These are phyloP conservation scores for Phytophthora pinifolia DNA, from an alignment of 352 stramenopile genomes.

Conservation along the genomic window DNA sequence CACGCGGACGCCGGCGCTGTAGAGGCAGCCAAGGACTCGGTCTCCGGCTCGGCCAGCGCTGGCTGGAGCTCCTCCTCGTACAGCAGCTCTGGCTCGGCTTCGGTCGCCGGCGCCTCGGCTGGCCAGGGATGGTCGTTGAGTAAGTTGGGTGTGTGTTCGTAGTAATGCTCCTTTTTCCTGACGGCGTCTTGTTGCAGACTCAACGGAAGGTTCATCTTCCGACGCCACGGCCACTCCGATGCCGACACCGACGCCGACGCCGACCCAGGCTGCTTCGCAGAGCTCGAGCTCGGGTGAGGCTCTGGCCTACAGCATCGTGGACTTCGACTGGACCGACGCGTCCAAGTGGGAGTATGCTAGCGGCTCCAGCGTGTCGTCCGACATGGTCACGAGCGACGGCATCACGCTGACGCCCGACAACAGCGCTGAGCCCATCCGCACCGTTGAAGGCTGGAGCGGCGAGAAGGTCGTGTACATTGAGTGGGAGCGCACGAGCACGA, in stretches of 20 bases:
- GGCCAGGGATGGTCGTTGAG: constrained; percentile 25
- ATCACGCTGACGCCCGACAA: constrained; percentile 60
- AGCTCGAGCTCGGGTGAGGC: constrained; percentile 28
- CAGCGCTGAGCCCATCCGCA: constrained; percentile 59
- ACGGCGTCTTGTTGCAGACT: constrained; percentile 15
- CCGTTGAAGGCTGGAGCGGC: constrained; percentile 58
- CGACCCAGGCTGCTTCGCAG: constrained; percentile 20
- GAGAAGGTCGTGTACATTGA: constrained; percentile 76
- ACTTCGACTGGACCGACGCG: constrained; percentile 69
- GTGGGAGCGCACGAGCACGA: constrained; percentile 61
- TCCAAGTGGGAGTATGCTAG: constrained; percentile 66
- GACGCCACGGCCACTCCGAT: constrained; percentile 5
- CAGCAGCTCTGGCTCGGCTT: constrained; percentile 24
- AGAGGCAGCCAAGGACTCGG: constrained; percentile 27
- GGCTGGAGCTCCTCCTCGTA: constrained; percentile 10
- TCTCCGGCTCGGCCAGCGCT: constrained; percentile 13
- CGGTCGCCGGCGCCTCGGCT: constrained; percentile 23
- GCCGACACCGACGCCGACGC: constrained; percentile 10
- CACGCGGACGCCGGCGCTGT: constrained; percentile 20
- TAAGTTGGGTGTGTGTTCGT: constrained; percentile 1
- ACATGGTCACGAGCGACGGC: constrained; percentile 48
- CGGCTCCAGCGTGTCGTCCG: constrained; percentile 32
- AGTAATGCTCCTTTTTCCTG: constrained; percentile 4
- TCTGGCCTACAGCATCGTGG: constrained; percentile 49
- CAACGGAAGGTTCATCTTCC: constrained; percentile 15